These are phyloP conservation scores for Trichosporon sp. DNA, from an alignment of 1,284 basidiomycete species.

Conservation along the genomic window DNA sequence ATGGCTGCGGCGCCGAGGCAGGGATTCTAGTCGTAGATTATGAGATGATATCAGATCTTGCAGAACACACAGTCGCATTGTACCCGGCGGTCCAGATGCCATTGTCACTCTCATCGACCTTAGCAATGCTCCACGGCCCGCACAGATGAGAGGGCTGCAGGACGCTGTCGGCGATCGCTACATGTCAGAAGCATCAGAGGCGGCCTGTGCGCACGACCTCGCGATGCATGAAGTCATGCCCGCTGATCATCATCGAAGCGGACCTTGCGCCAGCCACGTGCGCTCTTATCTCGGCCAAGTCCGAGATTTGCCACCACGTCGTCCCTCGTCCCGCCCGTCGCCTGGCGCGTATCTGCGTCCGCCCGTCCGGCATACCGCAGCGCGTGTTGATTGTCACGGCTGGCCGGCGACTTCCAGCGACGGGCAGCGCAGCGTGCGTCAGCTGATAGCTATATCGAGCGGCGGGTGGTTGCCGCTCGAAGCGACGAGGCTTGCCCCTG, in stretches of 20 bases:
- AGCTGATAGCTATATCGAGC: background rate
- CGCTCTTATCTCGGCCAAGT: background rate
- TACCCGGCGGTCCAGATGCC: too few species aligned
- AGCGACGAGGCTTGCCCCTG: background rate
- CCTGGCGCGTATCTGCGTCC: background rate
- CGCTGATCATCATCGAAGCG: too few species aligned
- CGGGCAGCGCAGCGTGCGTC: background rate
- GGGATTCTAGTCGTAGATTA: slow-evolving; percentile 11
- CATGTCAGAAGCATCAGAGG: background rate
- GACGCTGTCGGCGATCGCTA: background rate
- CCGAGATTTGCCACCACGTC: background rate
- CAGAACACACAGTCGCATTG: too few species aligned
- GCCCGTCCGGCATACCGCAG: background rate
- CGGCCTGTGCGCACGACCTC: background rate
- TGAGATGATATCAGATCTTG: background rate
- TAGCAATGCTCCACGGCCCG: too few species aligned
- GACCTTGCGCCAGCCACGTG: background rate
- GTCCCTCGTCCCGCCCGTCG: background rate
- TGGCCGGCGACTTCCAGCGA: background rate
- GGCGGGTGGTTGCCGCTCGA: background rate
- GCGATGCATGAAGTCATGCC: background rate
- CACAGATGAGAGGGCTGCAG: background rate
- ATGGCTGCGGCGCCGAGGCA: slow-evolving; percentile 16
- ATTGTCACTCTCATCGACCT: too few species aligned
- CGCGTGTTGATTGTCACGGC: background rate